Percentiles rank a stretch among this genome's conserved stretches.
These are phyloP conservation scores for Penicillium sumatraense DNA, from an alignment of 2,329 filamentous ascomycete species.

Conservation along the genomic window DNA sequence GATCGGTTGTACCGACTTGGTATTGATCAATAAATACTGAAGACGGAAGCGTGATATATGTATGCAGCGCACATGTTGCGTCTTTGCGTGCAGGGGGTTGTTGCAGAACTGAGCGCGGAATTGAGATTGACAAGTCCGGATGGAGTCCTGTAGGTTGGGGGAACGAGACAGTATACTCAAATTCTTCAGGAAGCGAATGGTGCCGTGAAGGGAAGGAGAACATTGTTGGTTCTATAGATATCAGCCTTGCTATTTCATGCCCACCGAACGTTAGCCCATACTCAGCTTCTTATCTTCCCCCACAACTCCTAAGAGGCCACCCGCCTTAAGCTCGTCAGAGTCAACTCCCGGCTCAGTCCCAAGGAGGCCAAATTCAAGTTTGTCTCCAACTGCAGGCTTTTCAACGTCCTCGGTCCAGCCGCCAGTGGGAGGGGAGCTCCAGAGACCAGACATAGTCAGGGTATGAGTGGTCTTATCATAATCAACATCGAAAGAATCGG, in stretches of 20 bases:
- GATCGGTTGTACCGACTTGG: constrained; percentile 64
- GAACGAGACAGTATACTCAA: constrained; percentile 68
- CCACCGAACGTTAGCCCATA: constrained; percentile 38
- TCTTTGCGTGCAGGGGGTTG: constrained; percentile 53
- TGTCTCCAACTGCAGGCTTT: constrained; percentile 44
- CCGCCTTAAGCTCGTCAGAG: constrained; percentile 75
- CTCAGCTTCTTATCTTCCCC: constrained; percentile 73
- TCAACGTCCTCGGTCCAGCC: constrained; percentile 55
- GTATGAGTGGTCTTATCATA: constrained; percentile 71
- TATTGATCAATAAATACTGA: constrained; percentile 85
- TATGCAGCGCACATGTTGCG: constrained; percentile 72
- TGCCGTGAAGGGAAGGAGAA: constrained; percentile 87
- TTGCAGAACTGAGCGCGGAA: constrained; percentile 58
- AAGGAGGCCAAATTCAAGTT: constrained; percentile 82
- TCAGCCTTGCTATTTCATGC: constrained; percentile 9
- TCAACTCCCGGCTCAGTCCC: constrained; percentile 63
- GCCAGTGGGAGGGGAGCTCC: constrained; percentile 47
- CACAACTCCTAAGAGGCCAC: constrained; percentile 77
- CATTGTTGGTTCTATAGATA: constrained; percentile 65
- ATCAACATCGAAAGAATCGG: constrained; percentile 74
- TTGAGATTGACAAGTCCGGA: constrained; percentile 72
- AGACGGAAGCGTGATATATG: constrained; percentile 82
- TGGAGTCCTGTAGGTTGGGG: constrained; percentile 78
- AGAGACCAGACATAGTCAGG: constrained; percentile 68
- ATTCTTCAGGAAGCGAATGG: constrained; percentile 56